phyloP scores from a whole-genome alignment of 129 eudicot species.

The carrot (Daucus carota) region DH1_v3.0 NC_030388.2:3291001-3291500 shows the following conservation, averaged over 20 bases:
- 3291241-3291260: slow-evolving; percentile 45
- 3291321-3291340: slow-evolving; percentile 70
- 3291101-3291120: neutral
- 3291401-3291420: neutral
- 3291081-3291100: neutral
- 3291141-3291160: neutral
- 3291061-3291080: neutral
- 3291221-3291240: neutral
- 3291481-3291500: neutral
- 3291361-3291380: neutral
- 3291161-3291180: neutral
- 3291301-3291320: slow-evolving; percentile 78
- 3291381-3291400: neutral
- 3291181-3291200: neutral
- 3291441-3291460: neutral
- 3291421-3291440: neutral
- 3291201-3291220: neutral
- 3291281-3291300: slow-evolving; percentile 95
- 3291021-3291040: neutral
- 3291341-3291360: neutral
- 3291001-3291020: neutral
- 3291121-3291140: neutral
- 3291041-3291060: neutral
- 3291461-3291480: slow-evolving; percentile 1
- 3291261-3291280: slow-evolving; percentile 95